Conservation (phyloP, 73 alveolate species). For the Breviolum minutum region DNA sequence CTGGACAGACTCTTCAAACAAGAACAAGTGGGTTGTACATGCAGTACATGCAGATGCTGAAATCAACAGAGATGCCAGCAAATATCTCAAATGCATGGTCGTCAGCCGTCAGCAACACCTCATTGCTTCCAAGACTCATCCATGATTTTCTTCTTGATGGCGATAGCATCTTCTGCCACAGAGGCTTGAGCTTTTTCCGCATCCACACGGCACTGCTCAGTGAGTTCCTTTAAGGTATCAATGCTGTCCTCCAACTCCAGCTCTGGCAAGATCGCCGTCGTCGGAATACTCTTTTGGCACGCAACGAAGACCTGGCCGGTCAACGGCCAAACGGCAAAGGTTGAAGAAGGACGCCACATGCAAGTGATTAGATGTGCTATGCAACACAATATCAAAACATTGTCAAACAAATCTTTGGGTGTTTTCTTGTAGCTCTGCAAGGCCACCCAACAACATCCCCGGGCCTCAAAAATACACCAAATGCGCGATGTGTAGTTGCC, state of each 20-base stretch:
- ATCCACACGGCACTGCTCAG: slow-evolving; percentile 37
- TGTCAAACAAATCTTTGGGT: neutral
- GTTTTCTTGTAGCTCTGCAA: too few relatives aligned
- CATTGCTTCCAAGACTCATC: neutral
- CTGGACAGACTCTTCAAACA: neutral
- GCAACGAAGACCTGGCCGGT: slow-evolving; percentile 45
- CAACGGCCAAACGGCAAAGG: neutral
- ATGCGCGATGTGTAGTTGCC: neutral
- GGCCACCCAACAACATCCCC: too few relatives aligned
- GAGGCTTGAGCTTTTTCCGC: slow-evolving; percentile 24
- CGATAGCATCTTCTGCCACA: neutral
- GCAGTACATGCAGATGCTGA: neutral
- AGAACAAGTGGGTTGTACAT: neutral
- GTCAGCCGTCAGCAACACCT: neutral
- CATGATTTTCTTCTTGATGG: slow-evolving; percentile 26
- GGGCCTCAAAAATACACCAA: neutral
- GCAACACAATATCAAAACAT: neutral
- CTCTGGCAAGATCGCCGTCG: slow-evolving; percentile 39
- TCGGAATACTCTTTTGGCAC: slow-evolving; percentile 11
- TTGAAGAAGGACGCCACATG: neutral
- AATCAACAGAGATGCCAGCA: neutral
- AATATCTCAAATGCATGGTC: neutral
- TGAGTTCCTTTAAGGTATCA: slow-evolving; percentile 29
- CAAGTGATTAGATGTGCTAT: neutral
- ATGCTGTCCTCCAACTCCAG: neutral